Percentiles rank a stretch among this genome's conserved stretches.
phyloP scores from a whole-genome alignment of 805 yeast genomes.

The Lipomyces chichibuensis region DNA sequence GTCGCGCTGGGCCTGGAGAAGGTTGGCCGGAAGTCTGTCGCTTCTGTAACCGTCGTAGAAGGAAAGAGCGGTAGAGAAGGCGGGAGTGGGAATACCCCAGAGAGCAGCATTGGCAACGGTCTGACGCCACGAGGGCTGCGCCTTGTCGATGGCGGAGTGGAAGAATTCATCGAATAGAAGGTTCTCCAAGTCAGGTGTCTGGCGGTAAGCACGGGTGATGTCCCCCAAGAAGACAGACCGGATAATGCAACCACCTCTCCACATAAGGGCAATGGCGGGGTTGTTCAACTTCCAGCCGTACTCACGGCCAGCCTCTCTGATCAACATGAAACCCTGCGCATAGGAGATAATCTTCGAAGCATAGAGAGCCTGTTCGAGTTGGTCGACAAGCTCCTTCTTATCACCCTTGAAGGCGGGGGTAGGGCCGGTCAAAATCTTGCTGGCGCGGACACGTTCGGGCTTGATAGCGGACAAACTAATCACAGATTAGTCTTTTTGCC shows the following conservation, averaged over 20 bases:
- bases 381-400: conserved; percentile 82
- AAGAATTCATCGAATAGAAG: conserved; percentile 94
- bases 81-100: conserved; percentile 96
- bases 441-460: conserved; percentile 86
- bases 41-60: conserved; percentile 99
- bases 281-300: conserved; percentile 96
- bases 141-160: conserved; percentile 85
- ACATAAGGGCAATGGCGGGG: conserved; percentile 98
- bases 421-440: conserved; percentile 81
- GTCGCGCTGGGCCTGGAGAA: conserved; percentile 99
- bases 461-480: conserved; percentile 75
- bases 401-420: conserved; percentile 68
- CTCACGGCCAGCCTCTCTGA: conserved; percentile 96
- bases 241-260: conserved; percentile 99
- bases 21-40: conserved; percentile 92
- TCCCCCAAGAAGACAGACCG: conserved; percentile 98
- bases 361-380: conserved; percentile 95
- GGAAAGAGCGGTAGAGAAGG: conserved; percentile 93
- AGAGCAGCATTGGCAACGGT: conserved; percentile 75
- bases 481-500: not conserved
- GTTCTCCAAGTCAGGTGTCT: conserved; percentile 91
- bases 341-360: conserved; percentile 98
- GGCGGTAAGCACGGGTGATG: conserved; percentile 94
- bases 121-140: conserved; percentile 95
- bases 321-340: conserved; percentile 99